Percentiles rank a stretch among this genome's conserved stretches.
Evolutionary conservation across 2,329 filamentous ascomycete genomes (phyloP).

Genomic region (Aspergillus sp.): DNA sequence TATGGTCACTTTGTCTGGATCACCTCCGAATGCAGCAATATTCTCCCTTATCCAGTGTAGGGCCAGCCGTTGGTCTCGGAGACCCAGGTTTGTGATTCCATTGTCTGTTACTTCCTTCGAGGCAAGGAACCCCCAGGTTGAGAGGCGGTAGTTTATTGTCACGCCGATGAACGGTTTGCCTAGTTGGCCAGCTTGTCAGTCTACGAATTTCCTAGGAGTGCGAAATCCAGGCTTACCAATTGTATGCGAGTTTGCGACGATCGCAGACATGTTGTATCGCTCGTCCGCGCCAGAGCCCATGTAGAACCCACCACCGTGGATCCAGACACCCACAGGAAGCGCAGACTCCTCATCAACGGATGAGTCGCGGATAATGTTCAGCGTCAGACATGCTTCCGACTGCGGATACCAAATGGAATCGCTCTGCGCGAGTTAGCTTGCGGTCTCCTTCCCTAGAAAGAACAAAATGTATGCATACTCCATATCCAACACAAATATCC

Average conservation of each 20-base stretch:
- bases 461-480: slow-evolving; percentile 30
- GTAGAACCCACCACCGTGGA: slow-evolving; percentile 58
- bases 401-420: slow-evolving; percentile 37
- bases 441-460: neutral
- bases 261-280: slow-evolving; percentile 63
- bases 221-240: slow-evolving; percentile 32
- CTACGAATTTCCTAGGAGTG: too few relatives aligned
- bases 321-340: slow-evolving; percentile 62
- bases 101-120: slow-evolving; percentile 43
- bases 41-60: slow-evolving; percentile 40
- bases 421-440: slow-evolving; percentile 19
- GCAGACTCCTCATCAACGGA: slow-evolving; percentile 35
- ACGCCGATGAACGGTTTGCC: slow-evolving; percentile 55
- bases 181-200: neutral
- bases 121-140: slow-evolving; percentile 54
- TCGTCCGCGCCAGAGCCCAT: slow-evolving; percentile 52
- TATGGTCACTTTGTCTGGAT: slow-evolving; percentile 33
- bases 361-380: slow-evolving; percentile 59
- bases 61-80: slow-evolving; percentile 38
- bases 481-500: slow-evolving; percentile 53
- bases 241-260: slow-evolving; percentile 55
- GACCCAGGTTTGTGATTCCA: slow-evolving; percentile 59
- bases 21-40: slow-evolving; percentile 24
- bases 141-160: slow-evolving; percentile 55
- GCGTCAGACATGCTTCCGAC: slow-evolving; percentile 60